Conservation (phyloP, 176 grass and related monocot species). For the Oryza rufipogon region DNA sequence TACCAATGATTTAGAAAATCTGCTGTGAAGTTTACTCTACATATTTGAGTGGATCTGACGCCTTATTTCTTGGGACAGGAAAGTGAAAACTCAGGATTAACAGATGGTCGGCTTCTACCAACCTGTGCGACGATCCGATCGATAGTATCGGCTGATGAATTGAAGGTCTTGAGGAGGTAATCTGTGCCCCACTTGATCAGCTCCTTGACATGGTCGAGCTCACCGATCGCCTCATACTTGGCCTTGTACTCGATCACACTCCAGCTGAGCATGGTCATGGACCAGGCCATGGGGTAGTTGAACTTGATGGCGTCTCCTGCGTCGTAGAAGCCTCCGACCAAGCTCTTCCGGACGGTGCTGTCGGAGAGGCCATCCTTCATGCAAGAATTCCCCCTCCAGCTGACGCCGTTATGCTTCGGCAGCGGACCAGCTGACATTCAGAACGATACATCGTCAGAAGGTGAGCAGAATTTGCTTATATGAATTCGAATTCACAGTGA, state of each 20-base stretch:
- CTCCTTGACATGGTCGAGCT: constrained; percentile 77
- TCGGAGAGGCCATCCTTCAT: constrained; percentile 90
- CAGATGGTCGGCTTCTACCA: neutral
- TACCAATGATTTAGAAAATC: neutral
- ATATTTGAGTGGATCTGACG: constrained; percentile 26
- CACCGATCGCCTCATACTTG: constrained; percentile 79
- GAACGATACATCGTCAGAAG: constrained; percentile 31
- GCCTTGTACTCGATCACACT: constrained; percentile 90
- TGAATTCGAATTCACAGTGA: neutral
- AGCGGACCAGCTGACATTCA: constrained; percentile 63
- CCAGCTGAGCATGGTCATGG: constrained; percentile 99
- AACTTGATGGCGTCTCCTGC: constrained; percentile 96
- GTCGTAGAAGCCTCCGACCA: constrained; percentile 86
- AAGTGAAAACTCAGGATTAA: neutral
- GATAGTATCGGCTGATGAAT: constrained; percentile 80
- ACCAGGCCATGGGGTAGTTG: constrained; percentile 93
- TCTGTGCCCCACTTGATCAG: constrained; percentile 91
- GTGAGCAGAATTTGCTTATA: neutral
- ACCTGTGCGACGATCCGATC: constrained; percentile 79
- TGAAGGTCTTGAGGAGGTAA: constrained; percentile 94
- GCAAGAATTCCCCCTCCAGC: constrained; percentile 84
- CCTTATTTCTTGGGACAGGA: neutral
- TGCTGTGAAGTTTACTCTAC: constrained; percentile 4
- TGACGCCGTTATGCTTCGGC: constrained; percentile 85
- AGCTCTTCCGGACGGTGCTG: constrained; percentile 57